Evolutionary conservation across 352 stramenopile species (phyloP), one percentile per base, ranked within the genome.

Genomic region (Phytophthora cactorum): DNA sequence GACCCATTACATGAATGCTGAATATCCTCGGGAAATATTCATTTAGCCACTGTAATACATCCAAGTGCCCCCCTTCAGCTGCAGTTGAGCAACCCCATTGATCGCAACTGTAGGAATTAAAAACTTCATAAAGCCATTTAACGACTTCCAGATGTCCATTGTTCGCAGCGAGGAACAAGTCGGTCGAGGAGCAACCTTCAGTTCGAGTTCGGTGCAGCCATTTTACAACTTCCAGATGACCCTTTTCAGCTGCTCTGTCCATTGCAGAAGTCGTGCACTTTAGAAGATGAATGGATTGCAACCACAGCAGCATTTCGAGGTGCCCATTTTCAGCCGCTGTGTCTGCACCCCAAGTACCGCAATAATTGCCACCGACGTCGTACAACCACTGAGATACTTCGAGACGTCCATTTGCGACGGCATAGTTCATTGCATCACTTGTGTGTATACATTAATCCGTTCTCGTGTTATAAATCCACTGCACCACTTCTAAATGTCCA

Each of bases 401-500:
- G 15, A 59, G 14, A 50, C 50, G 12, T 5, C 38, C 52, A 14
- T 41, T 43, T 38, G 14, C 27, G 4, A 59, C 38, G 7, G 52
- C 52, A 17, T 11, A 0, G 29, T 6, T 2, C 2, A 32, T 3
- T 39, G 34, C 3, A 14, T 12, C 9, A 39, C 34, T 5, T 15
- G 15, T 6, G 39, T 12, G 34, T 12, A 10, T 22, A 11, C 32
- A 45, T 14, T 22, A 22, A 2, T 45, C 31, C n/a, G 31, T 2
- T 3, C 50, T 34, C 6, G 6, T 39, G 3, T 39, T 9, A 27
- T 50, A 50, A 5, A 59, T 38, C 46, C 58, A 65, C 36, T 52
- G 34, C 46, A 65, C 27, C 12, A 54, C 29, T 12, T 47, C 59
- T 2, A 66, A 36, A 47, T 53, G 59, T 4, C 38, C 59, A 15